These are phyloP conservation scores for Neurospora sp. DNA, from an alignment of 495 filamentous ascomycete genomes.

Conservation along the genomic window DNA sequence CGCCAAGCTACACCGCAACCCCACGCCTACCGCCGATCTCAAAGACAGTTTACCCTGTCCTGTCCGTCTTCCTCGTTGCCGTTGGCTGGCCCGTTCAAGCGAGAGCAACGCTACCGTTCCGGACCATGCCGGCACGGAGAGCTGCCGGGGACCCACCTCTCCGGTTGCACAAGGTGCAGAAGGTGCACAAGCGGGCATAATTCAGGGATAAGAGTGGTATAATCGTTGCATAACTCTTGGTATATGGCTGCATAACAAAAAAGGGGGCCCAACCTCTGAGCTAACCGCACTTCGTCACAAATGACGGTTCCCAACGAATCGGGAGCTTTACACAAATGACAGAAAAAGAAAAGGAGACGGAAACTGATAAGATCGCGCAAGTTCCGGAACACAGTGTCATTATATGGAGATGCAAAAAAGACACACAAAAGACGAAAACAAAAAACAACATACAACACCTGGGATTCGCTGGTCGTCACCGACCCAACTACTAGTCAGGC, in stretches of 20 bases:
- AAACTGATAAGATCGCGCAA: no score
- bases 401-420: no score
- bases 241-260: not conserved
- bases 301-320: not conserved
- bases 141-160: not conserved
- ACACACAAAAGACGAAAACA: not conserved
- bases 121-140: not conserved
- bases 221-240: not conserved
- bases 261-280: not conserved
- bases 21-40: not conserved
- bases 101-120: not conserved
- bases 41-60: not conserved
- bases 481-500: conserved; percentile 36
- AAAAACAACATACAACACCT: conserved; percentile 17
- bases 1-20: not conserved
- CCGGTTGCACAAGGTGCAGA: not conserved
- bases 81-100: not conserved
- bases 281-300: not conserved
- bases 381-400: no score
- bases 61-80: not conserved
- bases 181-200: not conserved
- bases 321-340: not conserved
- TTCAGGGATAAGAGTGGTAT: not conserved
- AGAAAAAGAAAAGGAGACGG: not conserved
- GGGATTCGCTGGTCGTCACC: conserved; percentile 32